These are phyloP conservation scores for Sonneratia alba DNA, from an alignment of 345 rosid genomes.

Conservation along the genomic window DNA sequence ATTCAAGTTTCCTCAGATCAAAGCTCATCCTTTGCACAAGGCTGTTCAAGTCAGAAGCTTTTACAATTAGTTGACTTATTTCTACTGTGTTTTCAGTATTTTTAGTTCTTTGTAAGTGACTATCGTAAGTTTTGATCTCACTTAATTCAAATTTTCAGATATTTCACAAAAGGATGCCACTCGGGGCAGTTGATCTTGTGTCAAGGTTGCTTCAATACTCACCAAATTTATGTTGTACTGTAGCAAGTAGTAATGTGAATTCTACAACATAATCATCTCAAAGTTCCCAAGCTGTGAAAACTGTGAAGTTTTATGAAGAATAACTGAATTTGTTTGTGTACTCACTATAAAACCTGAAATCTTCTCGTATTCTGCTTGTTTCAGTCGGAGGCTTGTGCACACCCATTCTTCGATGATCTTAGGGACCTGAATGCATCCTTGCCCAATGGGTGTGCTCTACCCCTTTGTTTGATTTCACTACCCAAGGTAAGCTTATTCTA, in stretches of 20 bases:
- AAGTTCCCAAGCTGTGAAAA: background rate
- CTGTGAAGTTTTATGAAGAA: too few relatives aligned
- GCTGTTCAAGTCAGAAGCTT: conserved; percentile 17
- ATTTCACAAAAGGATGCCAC: conserved; percentile 57
- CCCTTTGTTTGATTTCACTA: conserved; percentile 86
- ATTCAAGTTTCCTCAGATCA: conserved; percentile 95
- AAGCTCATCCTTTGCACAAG: conserved; percentile 99
- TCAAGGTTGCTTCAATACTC: conserved; percentile 89
- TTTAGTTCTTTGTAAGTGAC: background rate
- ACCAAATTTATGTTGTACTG: conserved; percentile 66
- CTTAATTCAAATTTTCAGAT: conserved; percentile 30
- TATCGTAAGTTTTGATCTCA: background rate
- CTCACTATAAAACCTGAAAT: background rate
- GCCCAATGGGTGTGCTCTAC: conserved; percentile 80
- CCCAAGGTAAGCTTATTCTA: conserved; percentile 50
- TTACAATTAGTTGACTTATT: background rate
- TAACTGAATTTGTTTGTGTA: background rate
- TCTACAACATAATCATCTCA: background rate
- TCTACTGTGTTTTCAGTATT: background rate
- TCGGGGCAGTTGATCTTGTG: conserved; percentile 76
- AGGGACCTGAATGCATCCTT: conserved; percentile 67
- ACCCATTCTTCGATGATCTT: conserved; percentile 85
- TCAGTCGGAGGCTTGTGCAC: conserved; percentile 97
- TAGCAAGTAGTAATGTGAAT: conserved; percentile 36
- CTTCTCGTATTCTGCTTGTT: background rate